phyloP scores from a whole-genome alignment of 139 green algal species.

The Tetratostichococcus sp. region DNA sequence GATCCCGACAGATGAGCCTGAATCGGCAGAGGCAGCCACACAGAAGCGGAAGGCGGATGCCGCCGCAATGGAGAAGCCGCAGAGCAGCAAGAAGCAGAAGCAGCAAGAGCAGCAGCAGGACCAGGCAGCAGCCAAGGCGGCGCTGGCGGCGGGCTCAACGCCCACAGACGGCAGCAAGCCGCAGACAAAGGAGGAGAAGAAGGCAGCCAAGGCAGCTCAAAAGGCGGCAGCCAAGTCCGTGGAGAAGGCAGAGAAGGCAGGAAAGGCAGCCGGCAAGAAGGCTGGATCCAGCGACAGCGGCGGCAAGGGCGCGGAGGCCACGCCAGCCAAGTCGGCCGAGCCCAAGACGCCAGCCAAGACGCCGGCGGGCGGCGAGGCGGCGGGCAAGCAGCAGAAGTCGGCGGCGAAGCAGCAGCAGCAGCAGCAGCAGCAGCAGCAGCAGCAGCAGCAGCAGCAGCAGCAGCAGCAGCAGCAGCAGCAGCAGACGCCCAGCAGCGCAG shows the following conservation, averaged over 20 bases:
- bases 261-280: background rate
- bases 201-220: slow-evolving; percentile 6
- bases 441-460: no score
- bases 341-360: slow-evolving; percentile 10
- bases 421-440: no score
- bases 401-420: no score
- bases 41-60: slow-evolving; percentile 22
- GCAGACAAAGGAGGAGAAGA: background rate
- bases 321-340: slow-evolving; percentile 1
- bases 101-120: background rate
- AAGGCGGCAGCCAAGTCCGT: slow-evolving; percentile 18
- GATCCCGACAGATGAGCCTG: background rate
- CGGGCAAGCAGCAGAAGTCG: background rate
- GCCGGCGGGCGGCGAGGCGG: background rate
- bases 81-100: slow-evolving; percentile 4
- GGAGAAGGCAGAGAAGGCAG: slow-evolving; percentile 26
- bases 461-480: no score
- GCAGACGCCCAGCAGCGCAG: background rate
- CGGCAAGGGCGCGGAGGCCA: slow-evolving; percentile 8
- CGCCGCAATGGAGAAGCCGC: background rate
- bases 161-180: background rate
- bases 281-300: slow-evolving; percentile 1
- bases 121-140: slow-evolving; percentile 14
- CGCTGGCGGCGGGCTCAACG: background rate
- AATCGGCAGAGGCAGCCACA: background rate